phyloP scores from a whole-genome alignment of 202 grass and related monocot species.

The Schoenoplectus tabernaemontani region DNA sequence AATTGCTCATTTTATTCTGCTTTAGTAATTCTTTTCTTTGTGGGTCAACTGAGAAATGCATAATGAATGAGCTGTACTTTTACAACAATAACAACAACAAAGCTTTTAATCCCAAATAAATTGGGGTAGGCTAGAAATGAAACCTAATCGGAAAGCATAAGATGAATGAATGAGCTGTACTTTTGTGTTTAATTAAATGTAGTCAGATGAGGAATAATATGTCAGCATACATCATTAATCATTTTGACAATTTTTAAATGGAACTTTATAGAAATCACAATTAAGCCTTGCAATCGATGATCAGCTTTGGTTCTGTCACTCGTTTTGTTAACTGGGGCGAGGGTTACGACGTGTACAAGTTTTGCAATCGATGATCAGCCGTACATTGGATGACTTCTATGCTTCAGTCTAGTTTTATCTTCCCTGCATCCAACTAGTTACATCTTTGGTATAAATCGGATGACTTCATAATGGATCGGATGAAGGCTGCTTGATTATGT shows the following conservation, averaged over 20 bases:
- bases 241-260: not conserved
- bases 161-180: too few species aligned
- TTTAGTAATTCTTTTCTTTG: not conserved
- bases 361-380: not conserved
- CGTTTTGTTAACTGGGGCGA: not conserved
- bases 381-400: not conserved
- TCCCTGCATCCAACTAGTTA: not conserved
- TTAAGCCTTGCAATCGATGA: not conserved
- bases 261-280: not conserved
- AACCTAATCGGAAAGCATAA: too few species aligned
- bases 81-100: too few species aligned
- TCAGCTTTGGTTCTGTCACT: not conserved
- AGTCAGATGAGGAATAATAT: slow-evolving; percentile 10
- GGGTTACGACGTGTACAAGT: not conserved
- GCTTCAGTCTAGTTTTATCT: slow-evolving; percentile 1
- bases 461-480: not conserved
- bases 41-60: not conserved
- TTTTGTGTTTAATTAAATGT: not conserved
- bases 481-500: not conserved
- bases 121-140: too few species aligned
- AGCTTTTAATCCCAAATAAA: too few species aligned
- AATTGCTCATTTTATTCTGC: too few species aligned
- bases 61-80: not conserved
- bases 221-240: too few species aligned
- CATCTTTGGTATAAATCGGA: not conserved